phyloP scores from a whole-genome alignment of 176 grass and related monocot genomes.

The Raddia distichophylla region DNA sequence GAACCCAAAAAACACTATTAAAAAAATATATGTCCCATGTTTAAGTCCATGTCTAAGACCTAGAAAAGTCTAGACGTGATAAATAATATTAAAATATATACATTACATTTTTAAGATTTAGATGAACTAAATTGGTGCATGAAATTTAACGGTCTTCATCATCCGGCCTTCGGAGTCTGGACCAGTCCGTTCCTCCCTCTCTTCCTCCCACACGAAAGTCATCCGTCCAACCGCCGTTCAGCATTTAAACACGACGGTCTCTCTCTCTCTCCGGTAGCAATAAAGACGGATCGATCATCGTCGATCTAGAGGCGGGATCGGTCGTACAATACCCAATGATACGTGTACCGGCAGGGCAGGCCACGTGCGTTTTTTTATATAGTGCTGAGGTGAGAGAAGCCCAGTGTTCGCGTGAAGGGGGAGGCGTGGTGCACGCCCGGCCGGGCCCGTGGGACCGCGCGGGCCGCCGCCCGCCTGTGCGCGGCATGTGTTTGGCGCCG shows the following conservation, averaged over 20 bases:
- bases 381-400: too few species aligned
- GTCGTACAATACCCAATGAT: slow-evolving; percentile 29
- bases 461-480: background rate
- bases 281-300: slow-evolving; percentile 25
- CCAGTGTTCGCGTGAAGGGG: background rate
- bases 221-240: slow-evolving; percentile 22
- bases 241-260: slow-evolving; percentile 14
- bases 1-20: too few species aligned
- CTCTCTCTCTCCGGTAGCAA: background rate
- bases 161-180: background rate
- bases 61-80: too few species aligned
- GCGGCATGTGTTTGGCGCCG: background rate
- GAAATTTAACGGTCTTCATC: background rate
- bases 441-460: background rate
- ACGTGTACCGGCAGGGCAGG: slow-evolving; percentile 5
- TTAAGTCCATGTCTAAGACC: too few species aligned
- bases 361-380: slow-evolving; percentile 20
- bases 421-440: background rate
- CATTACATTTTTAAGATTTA: too few species aligned
- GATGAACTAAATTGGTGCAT: too few species aligned
- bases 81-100: too few species aligned
- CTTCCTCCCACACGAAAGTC: slow-evolving; percentile 26
- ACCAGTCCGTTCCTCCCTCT: slow-evolving; percentile 8
- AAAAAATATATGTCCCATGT: too few species aligned
- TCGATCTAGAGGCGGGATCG: slow-evolving; percentile 37